Percentiles rank a stretch among this genome's conserved stretches.
Conservation (phyloP, 2,329 filamentous ascomycete genomes). For the Penicillium sp. region DNA sequence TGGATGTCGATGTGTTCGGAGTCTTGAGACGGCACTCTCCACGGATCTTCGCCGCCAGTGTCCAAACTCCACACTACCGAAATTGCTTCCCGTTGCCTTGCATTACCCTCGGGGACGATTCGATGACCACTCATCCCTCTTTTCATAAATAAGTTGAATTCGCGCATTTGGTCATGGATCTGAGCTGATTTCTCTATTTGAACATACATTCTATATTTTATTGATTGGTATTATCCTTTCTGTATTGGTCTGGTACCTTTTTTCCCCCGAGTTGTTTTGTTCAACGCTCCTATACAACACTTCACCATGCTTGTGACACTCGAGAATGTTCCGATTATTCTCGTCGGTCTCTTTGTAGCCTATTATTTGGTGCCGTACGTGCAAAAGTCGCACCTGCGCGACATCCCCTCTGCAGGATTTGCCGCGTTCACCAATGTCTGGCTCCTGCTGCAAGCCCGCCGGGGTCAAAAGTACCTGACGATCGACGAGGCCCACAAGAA, state of each 20-base stretch:
- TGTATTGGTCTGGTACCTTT: not conserved
- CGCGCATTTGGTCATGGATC: not conserved
- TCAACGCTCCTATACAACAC: not conserved
- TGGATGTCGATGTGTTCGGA: constrained; percentile 5
- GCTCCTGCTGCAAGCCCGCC: constrained; percentile 66
- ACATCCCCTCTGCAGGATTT: constrained; percentile 51
- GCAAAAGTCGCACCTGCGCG: constrained; percentile 51
- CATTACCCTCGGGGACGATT: constrained; percentile 20
- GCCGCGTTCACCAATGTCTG: constrained; percentile 74
- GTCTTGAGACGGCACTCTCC: constrained; percentile 17
- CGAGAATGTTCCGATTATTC: constrained; percentile 33
- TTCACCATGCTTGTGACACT: constrained; percentile 31
- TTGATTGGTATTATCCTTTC: not conserved
- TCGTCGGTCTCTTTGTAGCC: constrained; percentile 51
- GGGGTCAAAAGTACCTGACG: constrained; percentile 60
- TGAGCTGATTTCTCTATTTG: not conserved
- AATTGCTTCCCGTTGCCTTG: constrained; percentile 14
- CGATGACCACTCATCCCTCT: not conserved
- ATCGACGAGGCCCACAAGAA: constrained; percentile 74
- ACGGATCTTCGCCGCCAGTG: constrained; percentile 4
- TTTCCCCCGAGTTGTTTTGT: not conserved
- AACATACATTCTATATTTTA: not conserved
- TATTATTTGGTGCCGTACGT: constrained; percentile 60
- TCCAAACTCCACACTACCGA: constrained; percentile 18
- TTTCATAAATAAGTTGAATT: constrained; percentile 16